Evolutionary conservation across 352 stramenopile genomes (phyloP).

Genomic region (Phytophthora europaea): DNA sequence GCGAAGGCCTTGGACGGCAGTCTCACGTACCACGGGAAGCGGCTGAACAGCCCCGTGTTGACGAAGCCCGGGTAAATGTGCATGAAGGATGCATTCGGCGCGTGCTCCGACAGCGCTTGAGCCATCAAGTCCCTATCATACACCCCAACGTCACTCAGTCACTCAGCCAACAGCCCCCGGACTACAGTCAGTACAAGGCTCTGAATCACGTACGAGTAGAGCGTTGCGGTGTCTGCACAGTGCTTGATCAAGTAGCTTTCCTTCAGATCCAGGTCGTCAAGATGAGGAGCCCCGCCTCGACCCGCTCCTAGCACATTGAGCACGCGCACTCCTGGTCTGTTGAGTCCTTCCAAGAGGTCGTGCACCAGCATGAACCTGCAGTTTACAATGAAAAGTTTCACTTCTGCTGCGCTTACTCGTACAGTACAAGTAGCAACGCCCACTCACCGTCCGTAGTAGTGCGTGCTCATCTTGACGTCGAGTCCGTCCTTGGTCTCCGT

Average conservation of each 20-base stretch:
- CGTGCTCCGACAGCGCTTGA: slow-evolving; percentile 37
- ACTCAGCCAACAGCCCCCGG: not conserved
- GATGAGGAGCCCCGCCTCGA: slow-evolving; percentile 31
- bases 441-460: slow-evolving; percentile 44
- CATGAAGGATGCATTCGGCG: slow-evolving; percentile 43
- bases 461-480: slow-evolving; percentile 45
- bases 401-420: not conserved
- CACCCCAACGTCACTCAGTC: not conserved
- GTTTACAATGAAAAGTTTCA: not conserved
- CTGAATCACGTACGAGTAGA: slow-evolving; percentile 38
- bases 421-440: too few relatives aligned
- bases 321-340: slow-evolving; percentile 36
- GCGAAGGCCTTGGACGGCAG: slow-evolving; percentile 32
- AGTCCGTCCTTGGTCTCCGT: slow-evolving; percentile 42
- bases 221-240: slow-evolving; percentile 35
- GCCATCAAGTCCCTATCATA: slow-evolving; percentile 37
- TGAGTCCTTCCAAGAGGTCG: slow-evolving; percentile 29
- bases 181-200: not conserved
- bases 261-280: slow-evolving; percentile 43
- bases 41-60: slow-evolving; percentile 35
- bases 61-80: slow-evolving; percentile 44
- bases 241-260: slow-evolving; percentile 37
- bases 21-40: slow-evolving; percentile 38
- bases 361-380: slow-evolving; percentile 41
- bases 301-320: slow-evolving; percentile 41